Conservation (phyloP, 768 basidiomycete genomes). For the Dendrothele bispora region DNA sequence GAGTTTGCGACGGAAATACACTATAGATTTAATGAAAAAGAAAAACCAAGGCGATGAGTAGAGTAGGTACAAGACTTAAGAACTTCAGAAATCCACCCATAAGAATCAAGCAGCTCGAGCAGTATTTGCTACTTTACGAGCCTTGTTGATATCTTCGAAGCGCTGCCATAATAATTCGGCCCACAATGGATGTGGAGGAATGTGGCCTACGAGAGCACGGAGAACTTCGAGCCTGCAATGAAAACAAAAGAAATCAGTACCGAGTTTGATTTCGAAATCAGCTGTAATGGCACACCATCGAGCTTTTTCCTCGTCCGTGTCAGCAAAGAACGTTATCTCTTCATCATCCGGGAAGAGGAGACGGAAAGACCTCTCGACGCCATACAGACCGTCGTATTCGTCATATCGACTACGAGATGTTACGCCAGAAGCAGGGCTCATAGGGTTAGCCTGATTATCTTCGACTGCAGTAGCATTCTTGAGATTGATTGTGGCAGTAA, state of each 20-base stretch:
- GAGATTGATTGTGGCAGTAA: constrained; percentile 87
- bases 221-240: constrained; percentile 85
- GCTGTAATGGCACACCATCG: constrained; percentile 61
- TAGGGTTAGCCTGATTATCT: constrained; percentile 61
- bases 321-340: constrained; percentile 88
- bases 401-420: constrained; percentile 41
- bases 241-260: background rate
- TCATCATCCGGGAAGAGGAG: constrained; percentile 76
- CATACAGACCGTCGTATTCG: constrained; percentile 63
- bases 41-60: no score
- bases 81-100: no score
- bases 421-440: constrained; percentile 42
- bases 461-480: constrained; percentile 78
- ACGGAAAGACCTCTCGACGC: constrained; percentile 83
- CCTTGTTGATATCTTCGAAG: constrained; percentile 51
- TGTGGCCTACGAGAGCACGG: constrained; percentile 80
- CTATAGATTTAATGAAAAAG: no score
- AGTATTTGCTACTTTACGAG: background rate
- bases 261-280: constrained; percentile 2
- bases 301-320: constrained; percentile 83
- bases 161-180: constrained; percentile 88
- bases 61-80: no score
- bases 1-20: no score
- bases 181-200: constrained; percentile 93
- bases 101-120: no score